Evolutionary conservation across 768 basidiomycete species (phyloP).

Genomic region (Pleurotus giganteus): DNA sequence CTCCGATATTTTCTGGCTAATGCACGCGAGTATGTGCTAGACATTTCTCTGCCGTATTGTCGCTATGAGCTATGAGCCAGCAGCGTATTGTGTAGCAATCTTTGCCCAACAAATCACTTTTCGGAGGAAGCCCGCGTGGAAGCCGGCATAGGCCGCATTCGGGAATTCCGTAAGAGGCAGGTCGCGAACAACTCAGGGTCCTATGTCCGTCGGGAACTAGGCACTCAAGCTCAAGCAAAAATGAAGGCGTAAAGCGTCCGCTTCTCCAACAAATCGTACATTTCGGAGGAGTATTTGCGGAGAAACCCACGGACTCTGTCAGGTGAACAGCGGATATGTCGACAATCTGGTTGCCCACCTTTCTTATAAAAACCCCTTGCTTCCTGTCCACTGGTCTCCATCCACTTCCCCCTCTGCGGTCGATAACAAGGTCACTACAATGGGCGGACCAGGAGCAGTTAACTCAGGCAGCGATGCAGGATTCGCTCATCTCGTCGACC

Average conservation of each 20-base stretch:
- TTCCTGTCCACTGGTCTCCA: constrained; percentile 24
- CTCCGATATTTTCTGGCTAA: constrained; percentile 1
- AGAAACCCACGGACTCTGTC: constrained; percentile 32
- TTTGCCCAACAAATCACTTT: too few species aligned
- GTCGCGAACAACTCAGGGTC: background rate
- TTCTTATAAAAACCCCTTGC: constrained; percentile 29
- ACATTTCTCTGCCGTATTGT: too few species aligned
- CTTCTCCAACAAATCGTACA: background rate
- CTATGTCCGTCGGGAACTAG: background rate
- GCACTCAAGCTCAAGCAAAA: constrained; percentile 6
- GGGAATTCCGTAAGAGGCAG: too few species aligned
- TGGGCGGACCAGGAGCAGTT: constrained; percentile 52
- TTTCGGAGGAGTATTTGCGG: constrained; percentile 34
- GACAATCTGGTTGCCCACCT: constrained; percentile 13
- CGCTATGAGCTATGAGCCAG: too few species aligned
- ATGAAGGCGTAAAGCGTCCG: constrained; percentile 8
- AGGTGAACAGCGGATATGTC: constrained; percentile 27
- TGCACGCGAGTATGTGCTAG: constrained; percentile 1
- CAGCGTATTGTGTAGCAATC: too few species aligned
- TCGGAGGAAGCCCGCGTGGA: too few species aligned
- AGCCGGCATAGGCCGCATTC: too few species aligned
- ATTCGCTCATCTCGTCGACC: constrained; percentile 59
- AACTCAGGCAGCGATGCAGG: constrained; percentile 29
- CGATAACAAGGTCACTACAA: constrained; percentile 30
- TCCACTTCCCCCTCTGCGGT: constrained; percentile 27